These are phyloP conservation scores for Pleurotus cornucopiae DNA, from an alignment of 768 basidiomycete genomes.

Conservation along the genomic window DNA sequence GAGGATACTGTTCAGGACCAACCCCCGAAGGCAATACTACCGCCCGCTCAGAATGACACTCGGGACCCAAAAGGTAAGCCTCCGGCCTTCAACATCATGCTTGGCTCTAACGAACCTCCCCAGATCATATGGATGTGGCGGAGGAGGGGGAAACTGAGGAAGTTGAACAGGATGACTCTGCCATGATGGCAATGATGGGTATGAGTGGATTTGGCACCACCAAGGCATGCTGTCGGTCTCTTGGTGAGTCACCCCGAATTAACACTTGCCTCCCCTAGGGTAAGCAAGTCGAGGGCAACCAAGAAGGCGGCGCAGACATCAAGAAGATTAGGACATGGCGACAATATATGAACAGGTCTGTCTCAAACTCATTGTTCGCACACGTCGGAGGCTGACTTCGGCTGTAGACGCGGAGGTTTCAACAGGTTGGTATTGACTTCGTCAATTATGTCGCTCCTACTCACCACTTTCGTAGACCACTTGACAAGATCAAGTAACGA, in stretches of 20 bases:
- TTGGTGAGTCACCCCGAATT: not conserved
- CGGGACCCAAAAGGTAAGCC: constrained; percentile 13
- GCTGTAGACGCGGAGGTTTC: constrained; percentile 73
- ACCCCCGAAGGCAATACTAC: constrained; percentile 18
- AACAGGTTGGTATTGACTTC: constrained; percentile 49
- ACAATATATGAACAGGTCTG: constrained; percentile 96
- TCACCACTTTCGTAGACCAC: constrained; percentile 46
- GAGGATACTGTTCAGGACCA: constrained; percentile 19
- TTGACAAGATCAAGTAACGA: constrained; percentile 89
- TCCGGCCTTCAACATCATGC: not conserved
- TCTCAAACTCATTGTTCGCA: not conserved
- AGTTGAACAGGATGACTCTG: constrained; percentile 62
- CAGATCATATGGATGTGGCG: constrained; percentile 18
- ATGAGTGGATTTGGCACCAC: constrained; percentile 83
- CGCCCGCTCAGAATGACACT: constrained; percentile 15
- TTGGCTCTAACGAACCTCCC: constrained; percentile 7
- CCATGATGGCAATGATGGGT: constrained; percentile 91
- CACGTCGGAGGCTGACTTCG: constrained; percentile 10
- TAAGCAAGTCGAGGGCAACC: constrained; percentile 77
- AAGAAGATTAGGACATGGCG: constrained; percentile 91
- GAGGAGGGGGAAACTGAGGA: constrained; percentile 50
- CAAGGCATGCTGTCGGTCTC: constrained; percentile 50
- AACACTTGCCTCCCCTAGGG: constrained; percentile 40
- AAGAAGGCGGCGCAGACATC: constrained; percentile 60
- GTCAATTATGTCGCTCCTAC: too few relatives aligned